phyloP scores from a whole-genome alignment of 2,329 filamentous ascomycete genomes.

The Microascus cirrosus region DNA sequence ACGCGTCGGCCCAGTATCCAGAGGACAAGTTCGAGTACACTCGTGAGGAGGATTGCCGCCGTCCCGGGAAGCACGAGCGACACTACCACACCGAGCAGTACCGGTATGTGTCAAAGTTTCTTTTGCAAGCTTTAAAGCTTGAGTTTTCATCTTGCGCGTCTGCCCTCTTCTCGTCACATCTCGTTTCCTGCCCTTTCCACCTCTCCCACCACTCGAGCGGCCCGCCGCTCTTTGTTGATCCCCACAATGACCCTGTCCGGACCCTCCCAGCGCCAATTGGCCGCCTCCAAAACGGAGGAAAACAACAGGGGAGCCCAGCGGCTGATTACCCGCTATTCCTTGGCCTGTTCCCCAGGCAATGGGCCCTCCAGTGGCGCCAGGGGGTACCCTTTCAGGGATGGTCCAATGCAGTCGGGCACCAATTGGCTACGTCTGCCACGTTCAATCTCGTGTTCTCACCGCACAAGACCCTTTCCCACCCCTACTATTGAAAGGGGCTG shows the following conservation, averaged over 20 bases:
- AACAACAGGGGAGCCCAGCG: neutral
- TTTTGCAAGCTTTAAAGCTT: neutral
- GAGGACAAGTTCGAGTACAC: conserved; percentile 79
- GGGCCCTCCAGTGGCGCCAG: conserved; percentile 5
- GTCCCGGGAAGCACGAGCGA: conserved; percentile 44
- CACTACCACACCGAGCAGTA: conserved; percentile 31
- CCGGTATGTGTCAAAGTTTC: conserved; percentile 31
- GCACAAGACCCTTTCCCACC: neutral
- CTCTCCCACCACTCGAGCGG: neutral
- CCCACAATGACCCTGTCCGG: neutral
- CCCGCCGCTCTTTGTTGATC: neutral
- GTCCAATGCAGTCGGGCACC: conserved; percentile 5
- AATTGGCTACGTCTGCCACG: conserved; percentile 3
- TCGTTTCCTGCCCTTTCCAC: neutral
- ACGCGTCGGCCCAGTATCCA: conserved; percentile 42
- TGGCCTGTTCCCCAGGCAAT: conserved; percentile 1
- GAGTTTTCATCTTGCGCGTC: neutral
- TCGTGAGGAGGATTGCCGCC: conserved; percentile 67
- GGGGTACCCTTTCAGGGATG: conserved; percentile 3
- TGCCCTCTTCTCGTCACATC: neutral
- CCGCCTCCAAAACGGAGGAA: neutral
- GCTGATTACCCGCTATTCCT: neutral
- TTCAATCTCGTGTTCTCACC: conserved; percentile 4
- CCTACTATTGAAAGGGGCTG: conserved; percentile 6
- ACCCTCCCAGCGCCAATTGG: neutral